Base-by-base conservation (phyloP, 2,329 filamentous ascomycete genomes). In the Aspergillus oerlinghausenensis region DNA sequence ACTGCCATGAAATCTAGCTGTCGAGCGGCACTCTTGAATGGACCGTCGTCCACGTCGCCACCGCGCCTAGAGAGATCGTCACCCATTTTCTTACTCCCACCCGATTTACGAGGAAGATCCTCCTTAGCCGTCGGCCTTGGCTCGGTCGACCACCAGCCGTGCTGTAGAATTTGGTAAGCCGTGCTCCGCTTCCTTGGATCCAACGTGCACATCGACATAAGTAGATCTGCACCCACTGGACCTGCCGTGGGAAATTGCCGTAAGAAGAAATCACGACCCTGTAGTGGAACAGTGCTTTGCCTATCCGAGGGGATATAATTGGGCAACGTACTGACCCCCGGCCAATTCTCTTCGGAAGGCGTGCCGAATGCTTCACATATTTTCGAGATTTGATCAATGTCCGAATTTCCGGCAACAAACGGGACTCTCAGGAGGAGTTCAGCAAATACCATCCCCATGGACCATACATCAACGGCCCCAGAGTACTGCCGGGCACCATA, bases 301-400 rank as follows among this genome's bases (percentile, higher is more conserved):
- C 83, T 68, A 60, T 84, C 83, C 1, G 88, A 82, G 1, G 88
- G 83, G n/a, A 92, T 84, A 74, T 94, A 99, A 58, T 88, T 88
- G 14, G 87, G 85, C 10, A 99, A 79, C 61, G 85, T 85, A 4
- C 86, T 86, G 7, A 99, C 92, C 28, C 93, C 93, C 0, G 94
- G 92, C 94, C 94, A 99, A 71, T 92, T 93, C 17, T 94, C 90
- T 70, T 99, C 94, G 4, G 86, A 94, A 0, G 94, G 94, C 0
- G 92, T 95, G 56, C 94, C 94, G 61, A 97, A 86, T 54, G 87
- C 86, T 67, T 91, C 85, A 70, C 88, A 91, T 61, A 97, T 95
- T 64, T 93, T 83, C 56, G 84, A 82, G 63, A 97, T 84, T 78
- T 97, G 92, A 67, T 93, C 86, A 61, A 97, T 81, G 71, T 97